phyloP scores from a whole-genome alignment of 768 basidiomycete species.

The Tulasnella sp. region DNA sequence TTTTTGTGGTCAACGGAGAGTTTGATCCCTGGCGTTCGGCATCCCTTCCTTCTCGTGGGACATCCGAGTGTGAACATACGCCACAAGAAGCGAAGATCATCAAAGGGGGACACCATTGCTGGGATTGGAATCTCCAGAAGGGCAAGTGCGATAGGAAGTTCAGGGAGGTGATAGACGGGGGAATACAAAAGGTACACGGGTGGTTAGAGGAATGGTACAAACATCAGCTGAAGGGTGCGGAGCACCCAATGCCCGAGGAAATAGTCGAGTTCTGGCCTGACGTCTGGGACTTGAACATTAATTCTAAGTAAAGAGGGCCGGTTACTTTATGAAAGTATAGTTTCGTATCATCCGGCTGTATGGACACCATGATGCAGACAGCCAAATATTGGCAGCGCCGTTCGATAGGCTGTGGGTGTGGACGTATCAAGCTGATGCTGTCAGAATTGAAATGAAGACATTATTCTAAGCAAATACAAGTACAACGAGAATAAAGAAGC shows the following conservation, averaged over 20 bases:
- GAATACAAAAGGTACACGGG: not conserved
- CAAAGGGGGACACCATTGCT: constrained; percentile 27
- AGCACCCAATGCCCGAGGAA: too few species aligned
- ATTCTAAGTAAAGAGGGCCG: too few species aligned
- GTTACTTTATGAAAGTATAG: too few species aligned
- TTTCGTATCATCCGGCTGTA: too few species aligned
- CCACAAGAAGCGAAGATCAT: constrained; percentile 12
- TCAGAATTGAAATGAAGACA: not conserved
- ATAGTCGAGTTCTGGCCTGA: too few species aligned
- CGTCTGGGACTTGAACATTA: too few species aligned
- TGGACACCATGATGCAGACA: too few species aligned
- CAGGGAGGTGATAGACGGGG: constrained; percentile 13
- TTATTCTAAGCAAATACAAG: constrained; percentile 14
- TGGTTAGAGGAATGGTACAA: constrained; percentile 12
- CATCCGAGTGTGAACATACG: not conserved
- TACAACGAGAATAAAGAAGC: constrained; percentile 9
- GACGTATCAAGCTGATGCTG: too few species aligned
- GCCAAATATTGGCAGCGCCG: constrained; percentile 49
- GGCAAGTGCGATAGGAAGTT: not conserved
- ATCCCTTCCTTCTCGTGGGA: constrained; percentile 27
- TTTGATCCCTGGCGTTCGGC: constrained; percentile 35
- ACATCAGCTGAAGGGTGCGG: not conserved
- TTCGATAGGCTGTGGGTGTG: constrained; percentile 50
- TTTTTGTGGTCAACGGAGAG: constrained; percentile 32
- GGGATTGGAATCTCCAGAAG: constrained; percentile 12